Percentiles rank a stretch among this genome's conserved stretches.
Evolutionary conservation across 2,329 filamentous ascomycete genomes (phyloP).

Genomic region (Stenocarpella maydis): DNA sequence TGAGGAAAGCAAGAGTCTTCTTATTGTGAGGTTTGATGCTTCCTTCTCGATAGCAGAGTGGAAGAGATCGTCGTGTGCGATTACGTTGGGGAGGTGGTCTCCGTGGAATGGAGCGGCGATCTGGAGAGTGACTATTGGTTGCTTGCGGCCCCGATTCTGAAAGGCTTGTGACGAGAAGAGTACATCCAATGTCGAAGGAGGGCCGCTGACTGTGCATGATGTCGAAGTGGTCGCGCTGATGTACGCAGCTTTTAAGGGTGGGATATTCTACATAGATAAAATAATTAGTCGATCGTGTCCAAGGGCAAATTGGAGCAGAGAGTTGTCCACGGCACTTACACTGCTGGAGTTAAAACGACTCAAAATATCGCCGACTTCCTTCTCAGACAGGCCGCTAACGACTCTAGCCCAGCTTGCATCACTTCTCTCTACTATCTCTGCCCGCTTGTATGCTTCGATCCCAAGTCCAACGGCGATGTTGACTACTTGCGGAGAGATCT

Average conservation of each 20-base stretch:
- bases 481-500: neutral
- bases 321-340: neutral
- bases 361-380: neutral
- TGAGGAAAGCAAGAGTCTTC: neutral
- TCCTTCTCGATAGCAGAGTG: neutral
- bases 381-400: neutral
- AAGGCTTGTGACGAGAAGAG: neutral
- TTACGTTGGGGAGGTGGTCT: neutral
- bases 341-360: neutral
- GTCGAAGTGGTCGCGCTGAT: slow-evolving; percentile 1
- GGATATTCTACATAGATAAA: neutral
- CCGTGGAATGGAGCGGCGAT: slow-evolving; percentile 10
- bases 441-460: neutral
- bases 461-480: neutral
- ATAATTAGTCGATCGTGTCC: neutral
- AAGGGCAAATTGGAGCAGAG: too few species aligned
- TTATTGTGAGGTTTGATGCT: neutral
- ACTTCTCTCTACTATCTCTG: neutral
- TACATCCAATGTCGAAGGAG: neutral
- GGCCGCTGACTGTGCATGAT: slow-evolving; percentile 15
- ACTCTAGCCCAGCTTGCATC: neutral
- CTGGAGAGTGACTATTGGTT: neutral
- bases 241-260: neutral
- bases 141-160: slow-evolving; percentile 1
- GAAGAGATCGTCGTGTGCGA: neutral